These are phyloP conservation scores for Axilococcus clingmanii DNA, from an alignment of 139 green algal genomes.

Conservation along the genomic window DNA sequence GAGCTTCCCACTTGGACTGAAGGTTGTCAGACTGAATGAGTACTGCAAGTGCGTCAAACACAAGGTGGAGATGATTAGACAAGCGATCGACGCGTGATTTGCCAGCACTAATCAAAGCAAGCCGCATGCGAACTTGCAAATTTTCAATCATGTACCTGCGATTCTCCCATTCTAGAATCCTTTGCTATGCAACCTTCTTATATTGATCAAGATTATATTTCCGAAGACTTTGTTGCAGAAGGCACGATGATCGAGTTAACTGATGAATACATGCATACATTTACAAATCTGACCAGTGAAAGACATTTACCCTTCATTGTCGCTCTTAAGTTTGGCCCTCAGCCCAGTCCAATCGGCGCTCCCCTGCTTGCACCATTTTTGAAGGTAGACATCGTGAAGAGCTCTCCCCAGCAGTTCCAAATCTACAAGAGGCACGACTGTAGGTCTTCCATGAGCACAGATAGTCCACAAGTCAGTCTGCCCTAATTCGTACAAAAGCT, in stretches of 20 bases:
- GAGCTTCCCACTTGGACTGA: constrained; percentile 96
- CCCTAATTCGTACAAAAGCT: constrained; percentile 40
- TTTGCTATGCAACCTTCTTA: neutral
- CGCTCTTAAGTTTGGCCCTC: neutral
- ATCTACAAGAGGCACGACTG: constrained; percentile 35
- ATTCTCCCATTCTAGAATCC: constrained; percentile 7
- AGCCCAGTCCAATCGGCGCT: too few species aligned
- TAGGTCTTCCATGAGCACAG: constrained; percentile 77
- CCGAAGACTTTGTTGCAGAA: neutral
- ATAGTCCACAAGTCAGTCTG: constrained; percentile 45
- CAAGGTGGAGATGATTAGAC: neutral
- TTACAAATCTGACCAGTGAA: too few species aligned
- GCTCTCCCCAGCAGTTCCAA: constrained; percentile 20
- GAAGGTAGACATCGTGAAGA: neutral
- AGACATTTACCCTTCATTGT: too few species aligned
- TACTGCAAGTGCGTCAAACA: constrained; percentile 63
- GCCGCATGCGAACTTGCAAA: too few species aligned
- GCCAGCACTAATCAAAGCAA: too few species aligned
- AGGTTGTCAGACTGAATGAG: constrained; percentile 96
- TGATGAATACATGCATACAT: too few species aligned
- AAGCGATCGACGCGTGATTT: too few species aligned
- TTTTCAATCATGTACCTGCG: too few species aligned
- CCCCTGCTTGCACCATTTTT: neutral
- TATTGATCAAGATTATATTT: constrained; percentile 2
- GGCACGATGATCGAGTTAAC: too few species aligned